Conservation (phyloP, 23 red algal genomes). For the Pyropia yezoensis region DNA sequence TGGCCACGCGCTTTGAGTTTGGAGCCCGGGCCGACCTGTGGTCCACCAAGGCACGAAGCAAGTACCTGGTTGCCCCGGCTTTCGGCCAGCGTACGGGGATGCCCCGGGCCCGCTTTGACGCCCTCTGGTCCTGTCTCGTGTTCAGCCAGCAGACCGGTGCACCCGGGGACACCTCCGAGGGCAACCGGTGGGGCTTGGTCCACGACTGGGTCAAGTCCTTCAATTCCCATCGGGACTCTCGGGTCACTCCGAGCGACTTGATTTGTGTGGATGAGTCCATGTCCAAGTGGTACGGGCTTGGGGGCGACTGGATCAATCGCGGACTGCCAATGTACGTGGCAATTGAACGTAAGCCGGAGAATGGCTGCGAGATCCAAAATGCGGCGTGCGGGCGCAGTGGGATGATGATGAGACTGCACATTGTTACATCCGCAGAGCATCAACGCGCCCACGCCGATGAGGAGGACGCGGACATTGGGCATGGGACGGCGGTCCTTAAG, state of each 20-base stretch:
- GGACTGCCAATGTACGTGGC: slow-evolving; percentile 20
- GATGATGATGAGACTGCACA: slow-evolving; percentile 1
- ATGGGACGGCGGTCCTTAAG: background rate
- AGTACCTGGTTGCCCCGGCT: too few relatives aligned
- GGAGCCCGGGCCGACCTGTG: too few relatives aligned
- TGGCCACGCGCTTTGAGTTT: too few relatives aligned
- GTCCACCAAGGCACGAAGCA: too few relatives aligned
- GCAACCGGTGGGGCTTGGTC: too few relatives aligned
- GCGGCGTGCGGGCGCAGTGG: background rate
- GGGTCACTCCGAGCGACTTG: background rate
- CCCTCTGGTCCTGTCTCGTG: too few relatives aligned
- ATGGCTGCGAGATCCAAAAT: slow-evolving; percentile 12
- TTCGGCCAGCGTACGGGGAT: too few relatives aligned
- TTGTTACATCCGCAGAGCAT: slow-evolving; percentile 1
- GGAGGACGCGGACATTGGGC: background rate
- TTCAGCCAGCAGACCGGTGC: too few relatives aligned
- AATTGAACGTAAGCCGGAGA: slow-evolving; percentile 13
- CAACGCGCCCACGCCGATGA: background rate
- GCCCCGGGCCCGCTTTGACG: too few relatives aligned
- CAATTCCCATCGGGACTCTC: too few relatives aligned
- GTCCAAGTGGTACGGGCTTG: slow-evolving; percentile 26
- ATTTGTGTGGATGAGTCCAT: slow-evolving; percentile 22
- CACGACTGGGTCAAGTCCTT: too few relatives aligned
- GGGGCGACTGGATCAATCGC: slow-evolving; percentile 1
- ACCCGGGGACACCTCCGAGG: too few relatives aligned